Conservation (phyloP, 2,329 filamentous ascomycete genomes). For the Penicillium sp. region DNA sequence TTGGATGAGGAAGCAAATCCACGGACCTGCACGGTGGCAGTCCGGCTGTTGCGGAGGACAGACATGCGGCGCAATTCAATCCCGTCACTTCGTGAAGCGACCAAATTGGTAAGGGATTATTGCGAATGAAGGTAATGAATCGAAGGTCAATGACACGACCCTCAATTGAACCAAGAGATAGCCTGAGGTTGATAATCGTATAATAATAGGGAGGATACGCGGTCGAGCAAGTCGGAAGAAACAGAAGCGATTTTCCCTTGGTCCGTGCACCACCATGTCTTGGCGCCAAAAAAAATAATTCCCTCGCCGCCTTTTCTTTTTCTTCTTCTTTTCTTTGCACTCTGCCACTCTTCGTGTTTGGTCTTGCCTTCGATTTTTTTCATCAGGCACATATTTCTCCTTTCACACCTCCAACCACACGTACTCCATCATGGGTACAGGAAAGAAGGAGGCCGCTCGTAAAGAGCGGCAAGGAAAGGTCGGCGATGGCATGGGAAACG, state of each 20-base stretch:
- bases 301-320: slow-evolving; percentile 27
- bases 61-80: slow-evolving; percentile 31
- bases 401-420: slow-evolving; percentile 18
- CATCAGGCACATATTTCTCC: slow-evolving; percentile 26
- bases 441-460: slow-evolving; percentile 86
- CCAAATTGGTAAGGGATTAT: neutral
- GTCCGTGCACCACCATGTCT: slow-evolving; percentile 37
- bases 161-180: slow-evolving; percentile 6
- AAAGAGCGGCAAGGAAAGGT: slow-evolving; percentile 81
- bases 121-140: neutral
- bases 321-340: slow-evolving; percentile 33
- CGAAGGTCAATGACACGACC: slow-evolving; percentile 6
- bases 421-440: slow-evolving; percentile 68
- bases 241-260: slow-evolving; percentile 41
- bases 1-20: slow-evolving; percentile 40
- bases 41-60: slow-evolving; percentile 38
- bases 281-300: slow-evolving; percentile 40
- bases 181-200: slow-evolving; percentile 12
- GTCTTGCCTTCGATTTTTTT: slow-evolving; percentile 30
- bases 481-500: slow-evolving; percentile 84
- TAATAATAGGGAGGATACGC: slow-evolving; percentile 19
- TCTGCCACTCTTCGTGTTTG: slow-evolving; percentile 32
- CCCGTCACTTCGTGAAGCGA: neutral
- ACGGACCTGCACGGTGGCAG: slow-evolving; percentile 40
- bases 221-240: slow-evolving; percentile 24